Conservation (phyloP, 2,329 filamentous ascomycete genomes). For the Lachnum nothofagi region DNA sequence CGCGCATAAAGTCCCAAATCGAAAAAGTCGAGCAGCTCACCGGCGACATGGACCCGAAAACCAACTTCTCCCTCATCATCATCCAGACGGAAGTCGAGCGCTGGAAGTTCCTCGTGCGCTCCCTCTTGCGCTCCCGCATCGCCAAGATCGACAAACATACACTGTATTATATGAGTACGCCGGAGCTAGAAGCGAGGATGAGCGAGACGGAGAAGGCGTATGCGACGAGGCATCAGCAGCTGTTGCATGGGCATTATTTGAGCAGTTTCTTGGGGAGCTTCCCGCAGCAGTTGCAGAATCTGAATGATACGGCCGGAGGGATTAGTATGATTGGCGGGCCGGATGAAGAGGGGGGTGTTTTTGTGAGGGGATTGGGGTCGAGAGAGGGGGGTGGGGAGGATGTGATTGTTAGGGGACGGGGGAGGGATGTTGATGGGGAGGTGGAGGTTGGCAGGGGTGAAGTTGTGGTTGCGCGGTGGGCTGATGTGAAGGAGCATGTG, state of each 20-base stretch:
- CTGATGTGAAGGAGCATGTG: constrained; percentile 38
- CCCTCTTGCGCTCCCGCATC: constrained; percentile 73
- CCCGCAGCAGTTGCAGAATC: constrained; percentile 68
- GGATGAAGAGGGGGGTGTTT: constrained; percentile 77
- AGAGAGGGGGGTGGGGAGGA: constrained; percentile 66
- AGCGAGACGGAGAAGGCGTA: constrained; percentile 76
- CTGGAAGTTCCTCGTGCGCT: constrained; percentile 87
- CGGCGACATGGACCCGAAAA: constrained; percentile 79
- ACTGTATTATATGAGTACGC: constrained; percentile 63
- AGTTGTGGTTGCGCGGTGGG: constrained; percentile 28
- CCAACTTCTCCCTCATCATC: constrained; percentile 89
- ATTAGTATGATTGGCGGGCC: constrained; percentile 89
- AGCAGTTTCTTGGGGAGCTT: constrained; percentile 81
- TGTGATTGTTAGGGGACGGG: constrained; percentile 72
- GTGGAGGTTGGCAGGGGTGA: constrained; percentile 44
- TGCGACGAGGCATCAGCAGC: constrained; percentile 74
- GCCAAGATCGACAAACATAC: constrained; percentile 81
- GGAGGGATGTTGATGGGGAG: constrained; percentile 58
- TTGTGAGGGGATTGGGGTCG: constrained; percentile 63
- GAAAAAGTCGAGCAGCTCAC: constrained; percentile 71
- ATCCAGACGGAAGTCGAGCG: constrained; percentile 94
- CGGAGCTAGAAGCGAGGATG: constrained; percentile 54
- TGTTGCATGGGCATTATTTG: constrained; percentile 80
- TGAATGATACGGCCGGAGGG: constrained; percentile 87
- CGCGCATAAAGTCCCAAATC: constrained; percentile 64